Conservation (phyloP, 169 alveolate genomes). For the Perkinsus marinus region DNA sequence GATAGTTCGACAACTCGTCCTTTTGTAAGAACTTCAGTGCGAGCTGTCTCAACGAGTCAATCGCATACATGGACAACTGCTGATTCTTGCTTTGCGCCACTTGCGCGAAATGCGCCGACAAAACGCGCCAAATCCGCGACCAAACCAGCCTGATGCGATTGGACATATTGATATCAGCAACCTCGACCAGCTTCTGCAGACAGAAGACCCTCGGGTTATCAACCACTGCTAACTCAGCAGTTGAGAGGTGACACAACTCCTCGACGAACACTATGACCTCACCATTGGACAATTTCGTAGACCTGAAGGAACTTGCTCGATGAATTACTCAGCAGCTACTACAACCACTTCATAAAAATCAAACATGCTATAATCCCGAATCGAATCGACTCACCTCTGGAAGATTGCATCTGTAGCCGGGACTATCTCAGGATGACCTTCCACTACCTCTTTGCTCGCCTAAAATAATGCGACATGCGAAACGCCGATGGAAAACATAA, state of each 20-base stretch:
- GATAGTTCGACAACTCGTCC: conserved; percentile 52
- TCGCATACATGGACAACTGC: conserved; percentile 48
- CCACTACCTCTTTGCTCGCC: conserved; percentile 16
- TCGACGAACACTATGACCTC: conserved; percentile 55
- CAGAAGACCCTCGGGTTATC: conserved; percentile 55
- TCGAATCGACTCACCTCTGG: conserved; percentile 29
- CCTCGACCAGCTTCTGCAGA: conserved; percentile 66
- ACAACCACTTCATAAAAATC: too few relatives aligned
- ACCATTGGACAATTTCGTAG: conserved; percentile 33
- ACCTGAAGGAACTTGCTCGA: not conserved
- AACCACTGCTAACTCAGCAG: conserved; percentile 42
- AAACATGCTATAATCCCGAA: too few relatives aligned
- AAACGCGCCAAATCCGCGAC: conserved; percentile 58
- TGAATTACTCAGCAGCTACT: not conserved
- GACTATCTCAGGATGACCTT: conserved; percentile 31
- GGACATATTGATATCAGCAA: conserved; percentile 63
- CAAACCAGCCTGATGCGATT: conserved; percentile 56
- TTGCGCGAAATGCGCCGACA: conserved; percentile 50
- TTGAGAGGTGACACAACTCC: conserved; percentile 47
- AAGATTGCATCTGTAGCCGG: conserved; percentile 50
- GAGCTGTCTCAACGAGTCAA: conserved; percentile 65
- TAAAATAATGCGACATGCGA: not conserved
- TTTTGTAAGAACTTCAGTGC: conserved; percentile 57
- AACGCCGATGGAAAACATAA: too few relatives aligned
- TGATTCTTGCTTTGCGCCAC: conserved; percentile 28